Conservation (phyloP, 257 asterid genomes). For the Orobanche coerulescens region DNA sequence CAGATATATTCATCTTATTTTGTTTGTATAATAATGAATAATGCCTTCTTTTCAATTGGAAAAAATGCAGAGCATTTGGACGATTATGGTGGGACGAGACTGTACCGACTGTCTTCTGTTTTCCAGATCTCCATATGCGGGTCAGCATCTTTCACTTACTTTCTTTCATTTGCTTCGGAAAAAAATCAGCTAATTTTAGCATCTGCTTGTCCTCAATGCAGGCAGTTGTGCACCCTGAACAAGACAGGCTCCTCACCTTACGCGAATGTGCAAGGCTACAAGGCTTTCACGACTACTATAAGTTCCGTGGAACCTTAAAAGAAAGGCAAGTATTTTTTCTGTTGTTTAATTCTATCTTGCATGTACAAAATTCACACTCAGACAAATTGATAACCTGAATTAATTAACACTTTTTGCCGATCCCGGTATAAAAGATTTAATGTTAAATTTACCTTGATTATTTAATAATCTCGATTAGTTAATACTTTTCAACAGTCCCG, state of each 20-base stretch:
- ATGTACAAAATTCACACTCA: background rate
- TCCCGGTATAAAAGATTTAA: too few relatives aligned
- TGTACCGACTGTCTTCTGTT: slow-evolving; percentile 41
- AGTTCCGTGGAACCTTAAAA: slow-evolving; percentile 39
- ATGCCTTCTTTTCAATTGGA: slow-evolving; percentile 9
- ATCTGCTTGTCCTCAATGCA: slow-evolving; percentile 16
- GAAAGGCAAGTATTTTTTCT: slow-evolving; percentile 32
- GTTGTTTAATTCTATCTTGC: background rate
- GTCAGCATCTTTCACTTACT: slow-evolving; percentile 23
- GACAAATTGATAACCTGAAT: too few relatives aligned
- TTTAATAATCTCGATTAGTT: too few relatives aligned
- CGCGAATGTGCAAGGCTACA: slow-evolving; percentile 52
- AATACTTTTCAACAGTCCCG: too few relatives aligned
- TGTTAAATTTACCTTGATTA: too few relatives aligned
- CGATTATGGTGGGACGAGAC: slow-evolving; percentile 56
- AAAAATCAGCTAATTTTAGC: background rate
- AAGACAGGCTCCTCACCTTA: slow-evolving; percentile 42
- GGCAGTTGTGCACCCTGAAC: slow-evolving; percentile 45
- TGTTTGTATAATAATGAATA: background rate
- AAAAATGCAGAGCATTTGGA: slow-evolving; percentile 36
- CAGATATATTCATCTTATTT: background rate
- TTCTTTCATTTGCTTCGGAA: background rate
- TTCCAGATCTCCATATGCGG: slow-evolving; percentile 32
- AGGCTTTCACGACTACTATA: slow-evolving; percentile 45
- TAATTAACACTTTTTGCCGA: too few relatives aligned